A percentile compares a stretch with the other conserved stretches of the same genome.
These are phyloP conservation scores for Fusarium tjaetaba DNA, from an alignment of 2,329 filamentous ascomycete genomes.

Conservation along the genomic window DNA sequence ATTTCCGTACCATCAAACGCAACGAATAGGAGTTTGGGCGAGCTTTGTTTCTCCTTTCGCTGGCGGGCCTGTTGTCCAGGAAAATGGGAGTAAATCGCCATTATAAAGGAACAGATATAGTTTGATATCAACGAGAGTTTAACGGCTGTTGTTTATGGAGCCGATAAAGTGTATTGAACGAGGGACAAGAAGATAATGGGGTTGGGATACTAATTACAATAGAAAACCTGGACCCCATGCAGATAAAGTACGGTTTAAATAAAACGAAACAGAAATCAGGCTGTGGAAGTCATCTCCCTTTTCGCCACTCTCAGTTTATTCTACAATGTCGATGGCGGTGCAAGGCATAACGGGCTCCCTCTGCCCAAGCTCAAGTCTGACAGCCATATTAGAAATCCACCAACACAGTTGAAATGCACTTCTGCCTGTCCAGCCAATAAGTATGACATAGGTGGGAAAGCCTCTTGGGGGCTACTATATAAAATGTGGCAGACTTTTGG, in stretches of 20 bases:
- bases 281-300: background rate
- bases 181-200: background rate
- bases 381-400: background rate
- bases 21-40: background rate
- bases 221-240: no score
- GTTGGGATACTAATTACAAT: no score
- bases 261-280: background rate
- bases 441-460: background rate
- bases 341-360: background rate
- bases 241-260: background rate
- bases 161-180: no score
- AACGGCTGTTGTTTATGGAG: fast-evolving
- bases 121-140: background rate
- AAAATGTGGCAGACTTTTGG: background rate
- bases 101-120: fast-evolving
- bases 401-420: background rate
- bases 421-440: background rate
- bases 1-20: background rate
- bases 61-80: background rate
- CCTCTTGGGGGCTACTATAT: background rate
- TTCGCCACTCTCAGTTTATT: background rate
- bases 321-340: background rate
- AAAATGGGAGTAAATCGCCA: fast-evolving
- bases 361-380: background rate
- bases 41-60: background rate